phyloP scores from a whole-genome alignment of 441 rosid genomes.

The Pelargonium fulgidum region DNA sequence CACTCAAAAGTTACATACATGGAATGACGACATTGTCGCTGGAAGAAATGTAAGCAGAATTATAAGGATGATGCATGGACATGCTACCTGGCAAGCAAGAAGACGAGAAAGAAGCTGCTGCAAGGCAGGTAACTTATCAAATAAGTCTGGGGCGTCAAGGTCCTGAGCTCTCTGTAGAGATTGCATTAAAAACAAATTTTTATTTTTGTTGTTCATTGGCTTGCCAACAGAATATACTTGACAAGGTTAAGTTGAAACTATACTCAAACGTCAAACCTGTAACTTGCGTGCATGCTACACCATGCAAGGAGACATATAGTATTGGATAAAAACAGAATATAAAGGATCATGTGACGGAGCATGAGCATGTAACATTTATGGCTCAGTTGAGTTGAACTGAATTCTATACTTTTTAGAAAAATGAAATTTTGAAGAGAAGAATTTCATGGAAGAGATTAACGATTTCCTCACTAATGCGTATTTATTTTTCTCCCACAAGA shows the following conservation, averaged over 20 bases:
- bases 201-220: neutral
- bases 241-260: neutral
- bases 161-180: slow-evolving; percentile 29
- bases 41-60: neutral
- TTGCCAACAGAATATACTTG: neutral
- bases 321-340: neutral
- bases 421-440: neutral
- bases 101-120: slow-evolving; percentile 45
- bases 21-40: neutral
- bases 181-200: slow-evolving; percentile 11
- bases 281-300: neutral
- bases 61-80: neutral
- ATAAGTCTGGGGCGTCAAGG: slow-evolving; percentile 31
- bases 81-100: slow-evolving; percentile 45
- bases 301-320: slow-evolving; percentile 1
- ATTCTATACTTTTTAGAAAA: neutral
- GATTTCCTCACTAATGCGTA: neutral
- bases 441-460: neutral
- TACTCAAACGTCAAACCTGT: neutral
- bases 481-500: no score
- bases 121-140: slow-evolving; percentile 41
- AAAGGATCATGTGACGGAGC: neutral
- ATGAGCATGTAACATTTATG: neutral
- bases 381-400: slow-evolving; percentile 5
- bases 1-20: neutral